Conservation (phyloP, 148 eudicot species). For the Arctostaphylos glauca region DNA sequence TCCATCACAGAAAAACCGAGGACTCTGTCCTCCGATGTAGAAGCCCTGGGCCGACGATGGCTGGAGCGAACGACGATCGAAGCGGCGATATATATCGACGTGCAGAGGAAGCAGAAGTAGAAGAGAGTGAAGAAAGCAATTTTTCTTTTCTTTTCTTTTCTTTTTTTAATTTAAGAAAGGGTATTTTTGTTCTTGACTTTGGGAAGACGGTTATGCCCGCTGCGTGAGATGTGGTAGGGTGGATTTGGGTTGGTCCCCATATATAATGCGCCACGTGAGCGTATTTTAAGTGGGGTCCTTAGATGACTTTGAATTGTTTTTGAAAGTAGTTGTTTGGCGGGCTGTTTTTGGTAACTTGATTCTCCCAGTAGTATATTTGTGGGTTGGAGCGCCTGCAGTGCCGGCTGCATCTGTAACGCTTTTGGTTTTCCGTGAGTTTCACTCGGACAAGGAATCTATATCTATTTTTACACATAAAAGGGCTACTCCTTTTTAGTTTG, state of each 20-base stretch:
- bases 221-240: neutral
- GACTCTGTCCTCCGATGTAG: neutral
- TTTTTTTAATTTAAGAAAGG: neutral
- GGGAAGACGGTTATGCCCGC: neutral
- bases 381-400: no score
- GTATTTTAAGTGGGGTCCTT: neutral
- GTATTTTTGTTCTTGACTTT: neutral
- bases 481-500: no score
- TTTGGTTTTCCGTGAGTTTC: no score
- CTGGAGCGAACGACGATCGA: neutral
- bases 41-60: constrained; percentile 10
- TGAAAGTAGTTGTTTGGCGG: constrained; percentile 2
- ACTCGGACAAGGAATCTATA: no score
- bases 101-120: constrained; percentile 13
- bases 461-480: no score
- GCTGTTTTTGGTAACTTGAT: neutral
- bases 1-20: constrained; percentile 34
- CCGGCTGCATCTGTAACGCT: no score
- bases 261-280: neutral
- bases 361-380: neutral
- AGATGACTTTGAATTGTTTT: neutral
- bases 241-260: neutral
- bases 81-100: neutral
- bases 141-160: neutral
- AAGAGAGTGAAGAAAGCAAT: constrained; percentile 13